Evolutionary conservation across 352 stramenopile species (phyloP).

Genomic region (Peronospora belbahrii): DNA sequence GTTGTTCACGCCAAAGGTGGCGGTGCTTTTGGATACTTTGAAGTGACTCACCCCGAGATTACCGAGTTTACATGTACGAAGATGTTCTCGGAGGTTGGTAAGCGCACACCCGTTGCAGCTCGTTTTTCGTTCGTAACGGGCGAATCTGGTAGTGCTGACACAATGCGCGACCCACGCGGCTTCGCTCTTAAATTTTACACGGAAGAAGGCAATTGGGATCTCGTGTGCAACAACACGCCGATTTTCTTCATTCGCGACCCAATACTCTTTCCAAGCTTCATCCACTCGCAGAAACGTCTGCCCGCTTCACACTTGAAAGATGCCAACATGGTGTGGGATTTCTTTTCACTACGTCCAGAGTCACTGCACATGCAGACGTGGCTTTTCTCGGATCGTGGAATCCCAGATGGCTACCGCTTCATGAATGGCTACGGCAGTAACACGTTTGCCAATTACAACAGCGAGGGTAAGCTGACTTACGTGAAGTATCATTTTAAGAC

Average conservation of each 20-base stretch:
- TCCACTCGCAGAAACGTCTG: constrained; percentile 87
- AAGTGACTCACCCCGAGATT: constrained; percentile 65
- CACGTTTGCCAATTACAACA: constrained; percentile 85
- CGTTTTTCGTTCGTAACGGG: constrained; percentile 80
- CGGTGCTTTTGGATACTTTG: constrained; percentile 89
- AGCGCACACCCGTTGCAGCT: constrained; percentile 73
- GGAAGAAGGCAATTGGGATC: constrained; percentile 87
- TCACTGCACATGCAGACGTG: constrained; percentile 73
- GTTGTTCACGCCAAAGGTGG: constrained; percentile 38
- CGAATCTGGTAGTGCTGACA: constrained; percentile 67
- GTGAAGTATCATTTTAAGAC: constrained; percentile 91
- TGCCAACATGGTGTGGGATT: constrained; percentile 83
- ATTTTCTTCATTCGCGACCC: not conserved
- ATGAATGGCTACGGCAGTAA: constrained; percentile 88
- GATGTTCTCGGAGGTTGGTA: constrained; percentile 69
- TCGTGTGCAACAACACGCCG: constrained; percentile 89
- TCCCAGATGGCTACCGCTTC: constrained; percentile 70
- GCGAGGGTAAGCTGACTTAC: constrained; percentile 56
- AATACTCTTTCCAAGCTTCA: constrained; percentile 53
- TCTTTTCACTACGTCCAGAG: constrained; percentile 78
- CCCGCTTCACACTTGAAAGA: constrained; percentile 75
- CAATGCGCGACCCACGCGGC: constrained; percentile 70
- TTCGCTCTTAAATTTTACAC: constrained; percentile 90
- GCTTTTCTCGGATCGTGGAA: constrained; percentile 82
- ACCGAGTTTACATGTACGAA: constrained; percentile 70